Evolutionary conservation across 441 rosid genomes (phyloP), one percentile per base, ranked within the genome.

Genomic region (Breynia disticha): DNA sequence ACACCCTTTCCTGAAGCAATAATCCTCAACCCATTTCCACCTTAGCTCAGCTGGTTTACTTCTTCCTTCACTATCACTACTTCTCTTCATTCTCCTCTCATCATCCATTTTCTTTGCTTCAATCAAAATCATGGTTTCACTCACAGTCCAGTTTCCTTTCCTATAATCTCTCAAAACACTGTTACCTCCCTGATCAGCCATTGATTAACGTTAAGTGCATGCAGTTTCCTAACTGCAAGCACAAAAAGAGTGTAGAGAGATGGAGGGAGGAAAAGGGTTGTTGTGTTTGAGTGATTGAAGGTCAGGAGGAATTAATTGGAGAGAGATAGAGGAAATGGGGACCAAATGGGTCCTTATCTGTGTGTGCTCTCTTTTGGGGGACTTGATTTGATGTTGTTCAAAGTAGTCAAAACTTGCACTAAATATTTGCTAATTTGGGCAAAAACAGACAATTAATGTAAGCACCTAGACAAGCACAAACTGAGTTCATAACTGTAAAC

Each of bases 1-100:
- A 66, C 97, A 86, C 4, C 71, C 79, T 71, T 76, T 78, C 21
- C 81, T 75, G 87, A 89, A 82, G 52, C 95, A 86, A 59, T 79
- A 86, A 57, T 86, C 97, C 65, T 90, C 97, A 57, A 90, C 88
- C 95, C 97, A 90, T 50, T 84, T 90, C 97, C 95, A 86, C 75
- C 97, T 71, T 38, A 87, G 77, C 75, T 90, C 97, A 2, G 80
- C 59, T 0, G 89, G 83, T 69, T 78, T 86, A 52, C 65, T 67
- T 39, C 80, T 62, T 6, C 67, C 67, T 57, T 65, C 79, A 50
- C 69, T 37, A 10, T 72, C 74, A 22, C 62, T 66, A 58, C 60
- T 70, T 45, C 82, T 72, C 72, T 83, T 84, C 80, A 76, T 79
- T 61, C 97, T 61, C 18, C 97, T 76, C 62, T 82, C 94, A 16